These are phyloP conservation scores for Trichoderma koningiopsis DNA, from an alignment of 2,329 filamentous ascomycete species.

Conservation along the genomic window DNA sequence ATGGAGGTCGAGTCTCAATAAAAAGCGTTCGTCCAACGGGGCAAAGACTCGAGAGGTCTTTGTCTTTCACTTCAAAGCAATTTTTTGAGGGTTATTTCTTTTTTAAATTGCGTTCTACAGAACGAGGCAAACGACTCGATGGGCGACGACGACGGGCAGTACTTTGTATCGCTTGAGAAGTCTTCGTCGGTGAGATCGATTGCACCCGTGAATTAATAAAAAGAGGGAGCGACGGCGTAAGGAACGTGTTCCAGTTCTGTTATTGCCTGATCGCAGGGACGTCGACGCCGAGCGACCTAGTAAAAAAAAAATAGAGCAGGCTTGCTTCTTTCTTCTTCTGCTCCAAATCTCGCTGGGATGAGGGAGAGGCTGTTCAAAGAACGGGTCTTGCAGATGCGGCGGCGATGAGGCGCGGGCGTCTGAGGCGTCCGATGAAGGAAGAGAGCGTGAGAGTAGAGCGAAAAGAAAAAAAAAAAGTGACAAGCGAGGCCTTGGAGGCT, in stretches of 20 bases:
- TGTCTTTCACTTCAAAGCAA: slow-evolving; percentile 39
- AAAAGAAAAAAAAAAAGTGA: slow-evolving; percentile 25
- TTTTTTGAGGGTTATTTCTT: slow-evolving; percentile 23
- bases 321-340: slow-evolving; percentile 27
- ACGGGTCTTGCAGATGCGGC: slow-evolving; percentile 25
- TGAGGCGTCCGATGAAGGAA: slow-evolving; percentile 29
- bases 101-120: slow-evolving; percentile 41
- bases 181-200: slow-evolving; percentile 41
- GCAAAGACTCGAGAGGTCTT: slow-evolving; percentile 29
- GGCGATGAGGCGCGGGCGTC: slow-evolving; percentile 22
- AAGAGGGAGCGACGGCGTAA: slow-evolving; percentile 37
- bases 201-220: slow-evolving; percentile 34
- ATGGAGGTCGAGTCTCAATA: slow-evolving; percentile 20
- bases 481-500: slow-evolving; percentile 31
- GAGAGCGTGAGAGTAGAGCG: slow-evolving; percentile 29
- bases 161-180: slow-evolving; percentile 36
- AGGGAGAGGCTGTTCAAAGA: slow-evolving; percentile 27
- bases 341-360: slow-evolving; percentile 26
- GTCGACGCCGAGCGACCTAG: slow-evolving; percentile 33
- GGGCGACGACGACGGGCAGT: slow-evolving; percentile 29
- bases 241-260: slow-evolving; percentile 49
- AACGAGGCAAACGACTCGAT: slow-evolving; percentile 39
- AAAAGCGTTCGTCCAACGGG: slow-evolving; percentile 23
- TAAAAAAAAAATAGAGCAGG: slow-evolving; percentile 19
- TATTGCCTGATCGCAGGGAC: slow-evolving; percentile 35